These are phyloP conservation scores for Lotus japonicus DNA, from an alignment of 306 rosid species.

Conservation along the genomic window DNA sequence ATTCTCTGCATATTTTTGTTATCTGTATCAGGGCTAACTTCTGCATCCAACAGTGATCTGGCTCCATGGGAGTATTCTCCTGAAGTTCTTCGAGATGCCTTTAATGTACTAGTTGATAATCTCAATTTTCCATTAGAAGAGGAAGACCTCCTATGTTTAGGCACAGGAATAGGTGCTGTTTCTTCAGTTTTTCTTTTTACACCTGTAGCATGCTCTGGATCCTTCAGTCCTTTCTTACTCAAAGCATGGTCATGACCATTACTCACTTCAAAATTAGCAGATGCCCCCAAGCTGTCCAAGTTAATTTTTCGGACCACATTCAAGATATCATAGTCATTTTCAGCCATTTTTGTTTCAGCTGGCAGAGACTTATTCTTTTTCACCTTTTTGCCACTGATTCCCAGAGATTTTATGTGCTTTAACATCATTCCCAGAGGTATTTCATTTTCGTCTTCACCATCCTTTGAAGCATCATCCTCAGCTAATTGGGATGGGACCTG, in stretches of 20 bases:
- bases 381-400: constrained; percentile 50
- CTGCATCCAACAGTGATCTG: constrained; percentile 26
- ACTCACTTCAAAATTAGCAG: constrained; percentile 58
- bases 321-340: constrained; percentile 57
- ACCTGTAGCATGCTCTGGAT: constrained; percentile 26
- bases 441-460: constrained; percentile 56
- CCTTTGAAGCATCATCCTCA: constrained; percentile 49
- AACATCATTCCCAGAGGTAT: constrained; percentile 71
- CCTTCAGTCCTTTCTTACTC: constrained; percentile 33
- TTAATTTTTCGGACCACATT: constrained; percentile 70
- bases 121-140: constrained; percentile 39
- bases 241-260: constrained; percentile 65
- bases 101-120: constrained; percentile 36
- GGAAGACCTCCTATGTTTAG: constrained; percentile 60
- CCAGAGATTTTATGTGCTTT: constrained; percentile 57
- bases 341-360: constrained; percentile 41
- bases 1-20: constrained; percentile 39
- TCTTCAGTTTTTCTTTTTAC: constrained; percentile 56
- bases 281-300: constrained; percentile 47
- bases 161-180: constrained; percentile 39
- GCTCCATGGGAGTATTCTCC: constrained; percentile 28
- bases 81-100: constrained; percentile 37
- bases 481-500: constrained; percentile 50
- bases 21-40: constrained; percentile 32
- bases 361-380: constrained; percentile 46